Base-by-base conservation (phyloP, 805 yeast genomes). In the Saccharomyces mikatae region DNA sequence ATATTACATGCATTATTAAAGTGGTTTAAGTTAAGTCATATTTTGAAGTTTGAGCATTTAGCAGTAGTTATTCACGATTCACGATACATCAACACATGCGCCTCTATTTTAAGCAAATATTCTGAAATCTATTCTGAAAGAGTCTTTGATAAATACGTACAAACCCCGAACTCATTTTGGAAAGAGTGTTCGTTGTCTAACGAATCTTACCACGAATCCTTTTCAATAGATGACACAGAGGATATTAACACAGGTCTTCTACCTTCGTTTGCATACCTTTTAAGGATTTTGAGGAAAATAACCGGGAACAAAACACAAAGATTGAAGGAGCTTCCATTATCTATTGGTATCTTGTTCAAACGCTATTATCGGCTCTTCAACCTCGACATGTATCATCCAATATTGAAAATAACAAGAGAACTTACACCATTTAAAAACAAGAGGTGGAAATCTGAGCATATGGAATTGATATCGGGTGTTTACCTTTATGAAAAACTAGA, bases 381-480 rank as follows among this genome's bases (percentile, higher is more conserved):
- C 62, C 65, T 73, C 26, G 77, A 78, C 9, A 68, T 89, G 26
- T 84, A 87, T 71, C 74, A 74, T 50, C 91, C 96, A 1, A 82
- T 87, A 3, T 73, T 91, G 62, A 84, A 83, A 63, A 78, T 87
- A 0, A 74, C 91, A 56, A 90, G 88, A 67, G 83, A 87, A 58
- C 77, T 90, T 51, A 83, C 90, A 1, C 96, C 97, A 0, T 89
- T 86, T 71, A 91, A 89, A 63, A 97, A 97, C 21, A 83, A 94
- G 56, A 90, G 91, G 69, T 92, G 99, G 99, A 84, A 90, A 61
- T 80, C 90, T 13, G 81, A 83, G 58, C 94, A 92, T 66, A 92
- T 94, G 97, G 97, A 91, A 60, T 75, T 94, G 48, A 87, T 92
- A 4, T 89, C 97, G 0, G 84, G 88, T 56, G 90, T 92, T 2